Base-by-base conservation (phyloP, 1,139 yeast genomes). In the Eremothecium sinecaudum region DNA sequence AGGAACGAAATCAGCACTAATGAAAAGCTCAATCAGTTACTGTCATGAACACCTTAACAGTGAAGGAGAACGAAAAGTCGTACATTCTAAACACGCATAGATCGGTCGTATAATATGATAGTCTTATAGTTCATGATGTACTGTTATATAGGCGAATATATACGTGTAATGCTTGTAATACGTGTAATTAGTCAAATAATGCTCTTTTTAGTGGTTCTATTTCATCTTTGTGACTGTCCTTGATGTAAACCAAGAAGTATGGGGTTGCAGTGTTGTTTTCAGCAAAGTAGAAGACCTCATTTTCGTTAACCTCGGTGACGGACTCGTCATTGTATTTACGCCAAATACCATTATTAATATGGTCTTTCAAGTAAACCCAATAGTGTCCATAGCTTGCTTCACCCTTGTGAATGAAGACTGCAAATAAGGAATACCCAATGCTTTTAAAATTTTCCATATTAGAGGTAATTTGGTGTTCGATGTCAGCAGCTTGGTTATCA, bases 371-470 rank as follows among this genome's bases (percentile, higher is more conserved):
- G 54, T 87, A 90, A 11, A 87, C 73, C 96, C 97, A 90, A 56
- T 90, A 90, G 58, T 90, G 98, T 3, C 98, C 98, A 52, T 82
- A 87, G 37, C 86, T 77, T 1, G 95, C 98, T 50, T 86, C 94
- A 5, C 98, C 98, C 36, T 96, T 67, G 58, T 90, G 98, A 31
- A 92, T 84, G 51, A 90, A 90, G 5, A 90, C 79, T 0, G 97
- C 93, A 63, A 87, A 90, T 9, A 90, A 69, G 1, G 82, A 68
- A 56, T 90, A 90, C 0, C 90, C 93, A 18, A 78, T 69, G 36
- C 69, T 61, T 33, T 67, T 71, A 59, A 79, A 73, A 7, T 64
- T 63, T 14, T 65, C 63, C 53, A 80, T 86, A 49, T 80, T 92
- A 16, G 57, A 59, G 14, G 71, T 60, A 6, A 82, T 72, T 32